phyloP scores from a whole-genome alignment of 73 alveolate species.

The Paramecium octaurelia region DNA sequence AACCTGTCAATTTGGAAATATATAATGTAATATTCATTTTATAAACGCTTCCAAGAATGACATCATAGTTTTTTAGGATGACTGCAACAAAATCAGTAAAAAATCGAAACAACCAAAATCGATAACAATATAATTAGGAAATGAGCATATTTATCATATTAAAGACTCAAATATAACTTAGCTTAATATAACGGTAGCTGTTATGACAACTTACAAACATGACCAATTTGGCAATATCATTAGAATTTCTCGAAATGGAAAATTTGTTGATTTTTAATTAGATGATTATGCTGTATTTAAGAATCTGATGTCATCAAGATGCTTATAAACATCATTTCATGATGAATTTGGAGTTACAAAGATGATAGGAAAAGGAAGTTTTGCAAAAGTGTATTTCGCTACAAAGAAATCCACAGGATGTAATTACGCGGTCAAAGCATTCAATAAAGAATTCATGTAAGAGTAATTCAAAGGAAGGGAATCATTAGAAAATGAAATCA shows the following conservation, averaged over 20 bases:
- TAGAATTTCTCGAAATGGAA: background rate
- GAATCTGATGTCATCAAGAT: background rate
- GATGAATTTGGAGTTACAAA: conserved; percentile 60
- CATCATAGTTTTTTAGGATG: background rate
- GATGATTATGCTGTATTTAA: conserved; percentile 3
- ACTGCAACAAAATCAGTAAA: background rate
- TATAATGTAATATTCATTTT: background rate
- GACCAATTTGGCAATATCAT: background rate
- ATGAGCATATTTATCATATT: background rate
- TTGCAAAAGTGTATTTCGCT: conserved; percentile 62
- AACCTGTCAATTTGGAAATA: background rate
- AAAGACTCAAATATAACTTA: background rate
- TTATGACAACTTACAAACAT: background rate
- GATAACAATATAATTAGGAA: background rate
- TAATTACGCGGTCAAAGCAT: conserved; percentile 59
- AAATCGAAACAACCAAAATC: background rate
- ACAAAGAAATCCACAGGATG: conserved; percentile 46
- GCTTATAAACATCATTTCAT: conserved; percentile 51
- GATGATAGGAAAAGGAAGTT: conserved; percentile 62
- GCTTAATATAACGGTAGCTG: background rate
- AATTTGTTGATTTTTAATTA: background rate
- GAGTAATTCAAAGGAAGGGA: conserved; percentile 60
- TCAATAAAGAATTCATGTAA: conserved; percentile 61
- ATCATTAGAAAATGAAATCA: conserved; percentile 57
- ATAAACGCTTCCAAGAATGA: background rate